Evolutionary conservation across 768 basidiomycete species (phyloP), one percentile per base, ranked within the genome.

Genomic region (Mycena galopus): DNA sequence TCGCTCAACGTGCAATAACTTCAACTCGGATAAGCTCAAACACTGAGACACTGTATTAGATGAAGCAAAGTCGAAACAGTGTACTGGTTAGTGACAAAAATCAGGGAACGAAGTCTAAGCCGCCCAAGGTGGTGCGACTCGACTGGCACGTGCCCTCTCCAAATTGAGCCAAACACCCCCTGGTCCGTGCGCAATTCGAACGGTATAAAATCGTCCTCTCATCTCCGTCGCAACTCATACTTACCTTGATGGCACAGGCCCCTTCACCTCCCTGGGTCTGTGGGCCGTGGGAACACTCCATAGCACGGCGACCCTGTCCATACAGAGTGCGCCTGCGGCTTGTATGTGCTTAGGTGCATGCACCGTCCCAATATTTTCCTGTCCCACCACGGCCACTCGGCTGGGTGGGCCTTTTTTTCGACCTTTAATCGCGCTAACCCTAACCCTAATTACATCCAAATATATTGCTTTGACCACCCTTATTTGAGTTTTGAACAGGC

Each of bases 341-440:
- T 90, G 89, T 91, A 87, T 91, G 89, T 81, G 88, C 88, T 88
- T 88, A 85, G 90, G 91, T 86, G 86, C 88, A 91, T 91, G 91
- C 90, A 92, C 87, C 87, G 89, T 92, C 90, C 86, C 76, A 91
- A 92, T 92, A 92, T 92, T 92, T 92, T 87, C 90, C 91, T 82
- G 90, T 91, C 88, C 89, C 84, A 84, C 87, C 86, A 85, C 77
- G 86, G 89, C 89, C 90, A 88, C 88, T 89, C 88, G 69, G 73
- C 73, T 74, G 69, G 73, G 73, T 67, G 57, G 73, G 65, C 73
- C 73, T 60, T 56, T 72, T 71, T 71, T 71, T n/a, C n/a, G n/a
- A n/a, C n/a, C n/a, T n/a, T n/a, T n/a, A n/a, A n/a, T n/a, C n/a
- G n/a, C n/a, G n/a, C n/a, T n/a, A n/a, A n/a, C n/a, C n/a, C n/a